Base-by-base conservation (phyloP, 2,329 filamentous ascomycete genomes). In the Colletotrichum chrysophilum region DNA sequence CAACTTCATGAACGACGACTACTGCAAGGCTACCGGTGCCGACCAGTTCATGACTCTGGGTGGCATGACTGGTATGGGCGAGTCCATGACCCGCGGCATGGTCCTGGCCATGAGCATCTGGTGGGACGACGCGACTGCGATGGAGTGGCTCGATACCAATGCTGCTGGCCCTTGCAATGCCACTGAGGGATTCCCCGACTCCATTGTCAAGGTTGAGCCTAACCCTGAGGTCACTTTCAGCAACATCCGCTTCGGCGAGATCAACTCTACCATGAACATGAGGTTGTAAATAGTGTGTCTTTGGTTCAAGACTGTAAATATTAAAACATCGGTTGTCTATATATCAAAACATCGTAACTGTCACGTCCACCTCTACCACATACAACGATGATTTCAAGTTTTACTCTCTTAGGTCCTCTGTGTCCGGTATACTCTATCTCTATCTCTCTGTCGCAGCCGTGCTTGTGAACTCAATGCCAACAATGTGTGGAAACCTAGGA, bases 181-280 rank as follows among this genome's bases (percentile, higher is more conserved):
- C 0, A 89, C 87, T 1, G 88, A 90, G 80, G 91, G 91, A 4
- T 82, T 89, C 76, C 90, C 91, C 4, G 74, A 78, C 9, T 84
- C 85, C 30, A 87, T 93, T 70, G 83, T 87, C 76, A 48, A 81
- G 24, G 81, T 86, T 38, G 81, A 86, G 76, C 83, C 90, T 3
- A 83, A 86, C 76, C 85, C 90, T 43, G 85, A 86, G 76, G 90
- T 91, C 21, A 86, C 85, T 14, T 92, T 88, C 82, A 89, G 86
- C 77, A 91, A 91, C 83, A 87, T 92, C 80, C 89, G 88, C 82
- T 88, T 88, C 81, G 90, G 90, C 12, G 88, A 90, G 77, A 86
- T 91, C 73, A 87, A 85, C 77, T 89, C 87, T 4, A 76, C 71
- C 2, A 55, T 76, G 48, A 69, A 38, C 58, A 48, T 69, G 74